A percentile compares a stretch with the other conserved stretches of the same genome.
These are phyloP conservation scores for Phytophthora litchii DNA, from an alignment of 352 stramenopile genomes.

Conservation along the genomic window DNA sequence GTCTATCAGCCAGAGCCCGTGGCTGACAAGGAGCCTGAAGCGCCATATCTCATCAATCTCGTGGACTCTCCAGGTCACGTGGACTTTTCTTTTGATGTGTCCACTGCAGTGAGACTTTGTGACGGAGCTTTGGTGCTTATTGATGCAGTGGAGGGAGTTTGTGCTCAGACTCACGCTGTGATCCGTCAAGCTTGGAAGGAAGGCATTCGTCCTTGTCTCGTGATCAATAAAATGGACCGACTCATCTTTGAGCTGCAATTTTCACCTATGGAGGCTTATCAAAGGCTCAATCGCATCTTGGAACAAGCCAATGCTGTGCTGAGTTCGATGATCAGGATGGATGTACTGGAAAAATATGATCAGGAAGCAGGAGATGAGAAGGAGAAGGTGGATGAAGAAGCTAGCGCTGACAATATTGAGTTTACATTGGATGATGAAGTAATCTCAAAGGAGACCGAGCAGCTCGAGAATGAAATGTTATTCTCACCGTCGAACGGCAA, in stretches of 20 bases:
- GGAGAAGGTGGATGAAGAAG: slow-evolving; percentile 19
- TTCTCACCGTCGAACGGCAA: slow-evolving; percentile 91
- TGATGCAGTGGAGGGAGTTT: slow-evolving; percentile 96
- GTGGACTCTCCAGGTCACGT: slow-evolving; percentile 96
- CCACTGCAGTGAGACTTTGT: slow-evolving; percentile 94
- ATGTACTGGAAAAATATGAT: slow-evolving; percentile 79
- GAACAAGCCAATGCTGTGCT: slow-evolving; percentile 90
- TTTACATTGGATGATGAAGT: slow-evolving; percentile 47
- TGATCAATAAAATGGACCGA: slow-evolving; percentile 98
- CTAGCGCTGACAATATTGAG: slow-evolving; percentile 23
- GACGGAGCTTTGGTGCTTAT: slow-evolving; percentile 95
- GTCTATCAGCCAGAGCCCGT: slow-evolving; percentile 75
- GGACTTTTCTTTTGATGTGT: slow-evolving; percentile 96
- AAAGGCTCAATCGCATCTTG: slow-evolving; percentile 92
- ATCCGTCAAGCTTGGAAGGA: slow-evolving; percentile 95
- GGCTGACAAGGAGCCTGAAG: slow-evolving; percentile 27
- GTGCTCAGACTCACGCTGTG: slow-evolving; percentile 91
- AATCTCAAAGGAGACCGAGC: slow-evolving; percentile 72
- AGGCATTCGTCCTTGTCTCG: slow-evolving; percentile 93
- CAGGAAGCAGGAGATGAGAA: slow-evolving; percentile 22
- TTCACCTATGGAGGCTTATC: slow-evolving; percentile 91
- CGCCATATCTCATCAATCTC: slow-evolving; percentile 94
- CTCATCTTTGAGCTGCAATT: slow-evolving; percentile 94
- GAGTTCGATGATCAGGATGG: slow-evolving; percentile 81
- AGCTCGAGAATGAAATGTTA: slow-evolving; percentile 72